Evolutionary conservation across 805 yeast genomes (phyloP).

Genomic region (Schwanniomyces polymorphus): DNA sequence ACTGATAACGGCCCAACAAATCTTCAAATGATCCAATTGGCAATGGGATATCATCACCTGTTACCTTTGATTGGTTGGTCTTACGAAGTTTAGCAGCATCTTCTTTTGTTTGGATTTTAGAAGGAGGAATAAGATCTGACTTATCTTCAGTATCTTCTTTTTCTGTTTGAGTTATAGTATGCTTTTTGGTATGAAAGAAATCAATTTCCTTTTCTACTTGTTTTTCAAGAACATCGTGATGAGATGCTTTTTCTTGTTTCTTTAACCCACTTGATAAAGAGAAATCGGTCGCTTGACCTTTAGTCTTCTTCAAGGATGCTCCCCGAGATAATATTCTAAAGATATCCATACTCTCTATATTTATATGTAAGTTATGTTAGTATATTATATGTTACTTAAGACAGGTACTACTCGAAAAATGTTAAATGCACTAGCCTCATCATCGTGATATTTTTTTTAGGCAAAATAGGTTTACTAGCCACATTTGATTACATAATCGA

Average conservation of each 20-base stretch:
- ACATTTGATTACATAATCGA: not conserved
- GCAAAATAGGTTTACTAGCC: not conserved
- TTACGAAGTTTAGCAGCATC: conserved; percentile 67
- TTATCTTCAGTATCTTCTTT: conserved; percentile 29
- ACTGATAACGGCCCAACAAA: conserved; percentile 62
- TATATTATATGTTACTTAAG: not conserved
- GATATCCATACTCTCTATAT: conserved; percentile 66
- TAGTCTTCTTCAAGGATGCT: conserved; percentile 68
- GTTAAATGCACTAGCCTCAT: conserved; percentile 2
- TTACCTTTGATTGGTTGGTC: conserved; percentile 62
- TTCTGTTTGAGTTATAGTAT: conserved; percentile 15
- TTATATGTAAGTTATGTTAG: not conserved
- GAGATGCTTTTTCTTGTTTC: conserved; percentile 23
- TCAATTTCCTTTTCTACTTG: conserved; percentile 75
- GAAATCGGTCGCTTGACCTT: conserved; percentile 43
- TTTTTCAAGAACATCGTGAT: conserved; percentile 39
- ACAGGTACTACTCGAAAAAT: conserved; percentile 1
- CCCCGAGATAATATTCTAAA: conserved; percentile 85
- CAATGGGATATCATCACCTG: conserved; percentile 84
- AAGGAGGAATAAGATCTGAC: conserved; percentile 35
- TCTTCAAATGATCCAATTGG: conserved; percentile 92
- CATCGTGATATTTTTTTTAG: conserved; percentile 2
- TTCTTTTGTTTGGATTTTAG: conserved; percentile 48
- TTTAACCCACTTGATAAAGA: conserved; percentile 27
- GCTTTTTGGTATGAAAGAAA: conserved; percentile 69